These are phyloP conservation scores for Primulina tabacum DNA, from an alignment of 257 asterid genomes.

Conservation along the genomic window DNA sequence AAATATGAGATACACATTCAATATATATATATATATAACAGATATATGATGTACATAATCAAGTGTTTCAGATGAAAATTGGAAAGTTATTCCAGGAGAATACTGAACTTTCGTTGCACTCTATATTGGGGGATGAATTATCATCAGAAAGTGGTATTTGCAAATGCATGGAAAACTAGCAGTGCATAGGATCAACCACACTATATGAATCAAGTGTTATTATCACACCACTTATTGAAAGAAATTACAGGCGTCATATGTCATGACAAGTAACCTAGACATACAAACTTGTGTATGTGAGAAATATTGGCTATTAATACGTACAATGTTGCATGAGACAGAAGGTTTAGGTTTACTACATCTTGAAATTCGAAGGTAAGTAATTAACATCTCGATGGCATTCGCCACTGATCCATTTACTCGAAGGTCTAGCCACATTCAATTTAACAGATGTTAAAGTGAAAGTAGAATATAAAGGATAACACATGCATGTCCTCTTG, in stretches of 20 bases:
- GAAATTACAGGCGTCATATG: neutral
- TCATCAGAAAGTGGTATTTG: neutral
- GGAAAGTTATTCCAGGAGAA: neutral
- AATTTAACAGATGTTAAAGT: neutral
- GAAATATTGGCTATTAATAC: too few relatives aligned
- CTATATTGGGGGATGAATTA: too few relatives aligned
- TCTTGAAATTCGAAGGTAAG: conserved; percentile 27
- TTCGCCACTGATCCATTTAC: neutral
- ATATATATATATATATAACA: too few relatives aligned
- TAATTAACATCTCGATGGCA: conserved; percentile 20
- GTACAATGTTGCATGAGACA: too few relatives aligned
- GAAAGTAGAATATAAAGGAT: neutral
- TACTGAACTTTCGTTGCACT: neutral
- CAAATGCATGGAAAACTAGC: conserved; percentile 16
- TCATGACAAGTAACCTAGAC: neutral
- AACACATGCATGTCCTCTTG: neutral
- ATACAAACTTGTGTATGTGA: too few relatives aligned
- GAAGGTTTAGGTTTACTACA: neutral
- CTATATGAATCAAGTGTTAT: neutral
- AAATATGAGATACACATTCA: too few relatives aligned
- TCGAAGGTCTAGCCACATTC: conserved; percentile 1
- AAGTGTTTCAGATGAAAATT: neutral
- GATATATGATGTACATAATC: too few relatives aligned
- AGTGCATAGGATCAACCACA: conserved; percentile 22
- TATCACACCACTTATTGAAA: neutral